Evolutionary conservation across 345 rosid species (phyloP).

Genomic region (Eucalyptus caleyi): DNA sequence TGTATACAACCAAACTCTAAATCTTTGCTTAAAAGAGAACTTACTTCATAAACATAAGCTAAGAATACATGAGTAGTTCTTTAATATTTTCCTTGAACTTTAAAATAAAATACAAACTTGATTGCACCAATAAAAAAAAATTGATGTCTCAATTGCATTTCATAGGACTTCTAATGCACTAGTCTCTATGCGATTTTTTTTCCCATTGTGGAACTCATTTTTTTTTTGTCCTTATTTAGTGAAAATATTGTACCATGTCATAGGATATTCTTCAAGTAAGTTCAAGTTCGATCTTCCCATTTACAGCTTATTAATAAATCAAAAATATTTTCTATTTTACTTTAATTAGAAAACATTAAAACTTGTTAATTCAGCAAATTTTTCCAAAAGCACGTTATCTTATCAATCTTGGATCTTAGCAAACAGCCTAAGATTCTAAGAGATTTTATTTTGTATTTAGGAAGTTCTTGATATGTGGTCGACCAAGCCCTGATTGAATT

Average conservation of each 20-base stretch:
- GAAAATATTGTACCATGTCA: no score
- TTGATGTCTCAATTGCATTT: neutral
- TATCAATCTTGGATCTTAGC: neutral
- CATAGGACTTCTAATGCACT: neutral
- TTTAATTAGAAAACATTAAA: no score
- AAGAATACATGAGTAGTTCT: neutral
- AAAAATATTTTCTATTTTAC: no score
- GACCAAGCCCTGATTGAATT: neutral
- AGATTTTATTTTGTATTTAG: neutral
- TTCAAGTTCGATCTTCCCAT: no score
- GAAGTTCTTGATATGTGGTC: neutral
- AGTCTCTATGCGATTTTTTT: rapidly evolving
- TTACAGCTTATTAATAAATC: neutral
- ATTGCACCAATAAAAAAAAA: neutral
- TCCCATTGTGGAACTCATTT: no score
- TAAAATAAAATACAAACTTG: no score
- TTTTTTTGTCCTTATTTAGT: no score
- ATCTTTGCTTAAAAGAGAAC: neutral
- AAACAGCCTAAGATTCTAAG: neutral
- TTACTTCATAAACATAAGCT: neutral
- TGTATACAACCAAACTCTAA: neutral
- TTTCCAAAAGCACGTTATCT: no score
- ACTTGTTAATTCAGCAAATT: neutral
- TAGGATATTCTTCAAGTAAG: no score
- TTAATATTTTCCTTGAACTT: no score